A percentile compares a stretch with the other conserved stretches of the same genome.
phyloP scores from a whole-genome alignment of 306 rosid genomes.

The Trifolium repens region DNA sequence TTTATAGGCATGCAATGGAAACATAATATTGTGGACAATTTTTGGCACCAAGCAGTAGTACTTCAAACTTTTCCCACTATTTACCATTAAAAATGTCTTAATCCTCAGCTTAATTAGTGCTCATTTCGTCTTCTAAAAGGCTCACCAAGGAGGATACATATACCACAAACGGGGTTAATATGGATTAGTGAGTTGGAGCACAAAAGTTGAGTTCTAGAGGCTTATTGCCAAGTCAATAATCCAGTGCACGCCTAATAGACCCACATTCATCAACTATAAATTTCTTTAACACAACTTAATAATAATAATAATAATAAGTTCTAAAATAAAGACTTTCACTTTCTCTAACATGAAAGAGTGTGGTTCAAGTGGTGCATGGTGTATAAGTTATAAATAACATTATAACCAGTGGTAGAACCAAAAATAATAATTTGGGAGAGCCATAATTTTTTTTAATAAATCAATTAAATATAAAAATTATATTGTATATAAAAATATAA shows the following conservation, averaged over 20 bases:
- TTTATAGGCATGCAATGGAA: slow-evolving; percentile 45
- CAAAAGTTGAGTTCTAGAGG: slow-evolving; percentile 51
- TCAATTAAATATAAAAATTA: too few relatives aligned
- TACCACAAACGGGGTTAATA: slow-evolving; percentile 30
- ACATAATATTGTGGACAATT: slow-evolving; percentile 28
- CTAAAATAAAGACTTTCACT: too few relatives aligned
- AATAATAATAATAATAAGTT: too few relatives aligned
- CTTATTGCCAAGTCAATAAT: slow-evolving; percentile 40
- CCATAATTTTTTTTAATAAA: too few relatives aligned
- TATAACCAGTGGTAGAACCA: too few relatives aligned
- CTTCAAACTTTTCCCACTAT: slow-evolving; percentile 32
- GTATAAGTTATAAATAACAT: too few relatives aligned
- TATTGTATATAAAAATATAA: too few relatives aligned
- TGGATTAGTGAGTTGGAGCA: slow-evolving; percentile 78
- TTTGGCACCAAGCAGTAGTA: slow-evolving; percentile 34
- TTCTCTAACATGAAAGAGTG: too few relatives aligned
- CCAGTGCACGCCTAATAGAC: slow-evolving; percentile 50
- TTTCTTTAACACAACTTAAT: slow-evolving; percentile 19
- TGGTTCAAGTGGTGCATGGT: too few relatives aligned
- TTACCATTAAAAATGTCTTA: slow-evolving; percentile 30
- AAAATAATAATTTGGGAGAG: too few relatives aligned
- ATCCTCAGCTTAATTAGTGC: slow-evolving; percentile 36
- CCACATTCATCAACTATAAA: slow-evolving; percentile 28
- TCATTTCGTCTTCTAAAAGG: slow-evolving; percentile 28
- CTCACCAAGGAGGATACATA: slow-evolving; percentile 4